Evolutionary conservation across 305 asterid genomes (phyloP).

Genomic region (Fraxinus xanthoxyloides): DNA sequence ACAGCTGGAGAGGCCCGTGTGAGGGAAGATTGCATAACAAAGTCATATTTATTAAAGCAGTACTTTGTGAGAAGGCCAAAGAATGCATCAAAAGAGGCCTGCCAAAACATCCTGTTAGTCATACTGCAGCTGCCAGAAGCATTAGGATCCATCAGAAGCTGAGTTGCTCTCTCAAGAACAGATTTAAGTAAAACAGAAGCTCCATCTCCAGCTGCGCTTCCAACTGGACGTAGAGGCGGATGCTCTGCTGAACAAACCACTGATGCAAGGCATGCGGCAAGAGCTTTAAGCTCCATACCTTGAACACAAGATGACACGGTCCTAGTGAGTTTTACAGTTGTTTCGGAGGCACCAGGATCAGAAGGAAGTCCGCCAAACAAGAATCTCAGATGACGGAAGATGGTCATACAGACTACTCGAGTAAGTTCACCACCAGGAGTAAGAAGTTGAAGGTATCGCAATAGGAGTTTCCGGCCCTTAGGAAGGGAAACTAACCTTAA

Average conservation of each 20-base stretch:
- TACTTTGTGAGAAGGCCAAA: slow-evolving; percentile 59
- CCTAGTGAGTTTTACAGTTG: slow-evolving; percentile 38
- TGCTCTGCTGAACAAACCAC: slow-evolving; percentile 68
- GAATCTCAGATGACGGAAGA: slow-evolving; percentile 72
- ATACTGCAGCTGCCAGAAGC: slow-evolving; percentile 50
- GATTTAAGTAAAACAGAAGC: slow-evolving; percentile 61
- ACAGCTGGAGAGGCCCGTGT: slow-evolving; percentile 39
- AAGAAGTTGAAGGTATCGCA: slow-evolving; percentile 53
- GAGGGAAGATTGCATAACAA: slow-evolving; percentile 46
- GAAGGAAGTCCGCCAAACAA: slow-evolving; percentile 52
- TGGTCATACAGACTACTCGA: slow-evolving; percentile 68
- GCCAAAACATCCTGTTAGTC: slow-evolving; percentile 63
- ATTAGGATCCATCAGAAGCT: slow-evolving; percentile 55
- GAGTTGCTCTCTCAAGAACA: slow-evolving; percentile 68
- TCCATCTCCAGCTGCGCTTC: slow-evolving; percentile 69
- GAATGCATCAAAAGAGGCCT: slow-evolving; percentile 76
- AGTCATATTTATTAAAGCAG: slow-evolving; percentile 67
- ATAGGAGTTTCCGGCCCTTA: slow-evolving; percentile 63
- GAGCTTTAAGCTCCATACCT: slow-evolving; percentile 59
- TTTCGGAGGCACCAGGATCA: slow-evolving; percentile 35
- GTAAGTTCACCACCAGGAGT: slow-evolving; percentile 53
- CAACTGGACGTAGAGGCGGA: slow-evolving; percentile 71
- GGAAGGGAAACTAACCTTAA: slow-evolving; percentile 63
- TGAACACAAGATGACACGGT: slow-evolving; percentile 44
- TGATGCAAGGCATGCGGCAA: slow-evolving; percentile 80